Base-by-base conservation (phyloP, 148 eudicot species). In the Polygonum aviculare region DNA sequence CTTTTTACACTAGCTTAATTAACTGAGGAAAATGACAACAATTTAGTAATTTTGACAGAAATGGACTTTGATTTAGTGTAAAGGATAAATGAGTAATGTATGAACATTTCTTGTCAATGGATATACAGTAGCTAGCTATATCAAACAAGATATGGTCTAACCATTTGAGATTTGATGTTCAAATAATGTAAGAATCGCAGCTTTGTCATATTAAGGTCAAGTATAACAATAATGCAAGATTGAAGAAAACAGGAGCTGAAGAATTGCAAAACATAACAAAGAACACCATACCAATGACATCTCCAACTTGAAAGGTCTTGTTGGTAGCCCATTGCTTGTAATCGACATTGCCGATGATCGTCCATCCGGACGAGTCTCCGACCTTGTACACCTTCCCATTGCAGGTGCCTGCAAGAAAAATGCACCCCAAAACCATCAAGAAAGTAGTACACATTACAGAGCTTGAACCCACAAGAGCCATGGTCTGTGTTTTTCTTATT, bases 331-430 rank as follows among this genome's bases (percentile, higher is more conserved):
- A 94, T 14, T 55, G 75, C 76, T 85, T 94, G 89, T 94, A 94
- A 78, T 94, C 84, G 47, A 91, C 78, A 62, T 89, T 88, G 22
- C 97, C 97, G 49, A 90, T 86, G 33, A 91, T 94, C 57, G 98
- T 94, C 98, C 98, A 94, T 10, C 98, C 98, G 51, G 95, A 83
- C 0, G 91, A 74, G 76, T 90, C 95, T 9, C 98, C 98, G 0
- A 94, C 98, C 81, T 86, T 91, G 79, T 94, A 85, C 16, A 94
- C 91, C 19, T 54, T 54, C 26, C 60, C 60, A 54, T 54, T 54
- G 60, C 60, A 54, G 9, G 22, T 54, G 1, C 60, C 60, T n/a
- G 47, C 47, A 44, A 44, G 47, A 1, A 6, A 44, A 6, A 54
- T 12, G 55, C n/a, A n/a, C 9, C 60, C 60, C 26, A 54, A 54